These are phyloP conservation scores for Diaporthe citri DNA, from an alignment of 2,329 filamentous ascomycete genomes.

Conservation along the genomic window DNA sequence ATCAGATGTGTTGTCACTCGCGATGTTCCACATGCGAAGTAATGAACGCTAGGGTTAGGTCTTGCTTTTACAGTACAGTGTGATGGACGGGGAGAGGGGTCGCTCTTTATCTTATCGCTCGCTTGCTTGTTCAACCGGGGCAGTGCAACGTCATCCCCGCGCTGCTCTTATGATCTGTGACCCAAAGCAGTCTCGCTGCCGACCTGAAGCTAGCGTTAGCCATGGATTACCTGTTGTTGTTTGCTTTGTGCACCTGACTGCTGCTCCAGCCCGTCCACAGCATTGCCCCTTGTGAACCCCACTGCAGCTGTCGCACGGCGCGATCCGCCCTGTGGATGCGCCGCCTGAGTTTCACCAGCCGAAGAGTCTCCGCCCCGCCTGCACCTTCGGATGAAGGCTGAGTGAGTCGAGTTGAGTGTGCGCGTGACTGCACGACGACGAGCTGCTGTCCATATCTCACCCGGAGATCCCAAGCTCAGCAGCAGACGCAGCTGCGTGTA, in stretches of 20 bases:
- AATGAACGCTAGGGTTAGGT: slow-evolving; percentile 1
- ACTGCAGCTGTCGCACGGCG: slow-evolving; percentile 16
- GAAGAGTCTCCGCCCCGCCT: slow-evolving; percentile 1
- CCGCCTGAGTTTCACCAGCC: slow-evolving; percentile 28
- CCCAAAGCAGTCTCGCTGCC: background rate
- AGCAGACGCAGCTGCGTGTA: background rate
- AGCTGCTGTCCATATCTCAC: background rate
- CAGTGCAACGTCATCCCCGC: slow-evolving; percentile 26
- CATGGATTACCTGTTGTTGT: slow-evolving; percentile 13
- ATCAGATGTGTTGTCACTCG: background rate
- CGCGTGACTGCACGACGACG: slow-evolving; percentile 1
- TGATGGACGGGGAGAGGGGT: background rate
- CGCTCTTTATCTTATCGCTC: slow-evolving; percentile 9
- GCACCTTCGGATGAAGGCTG: background rate
- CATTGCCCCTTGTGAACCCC: background rate
- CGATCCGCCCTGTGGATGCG: slow-evolving; percentile 14
- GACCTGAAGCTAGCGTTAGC: slow-evolving; percentile 17
- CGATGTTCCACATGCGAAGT: background rate
- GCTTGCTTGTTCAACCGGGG: background rate
- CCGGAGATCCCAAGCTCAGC: background rate
- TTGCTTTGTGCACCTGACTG: slow-evolving; percentile 15
- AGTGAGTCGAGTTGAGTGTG: background rate
- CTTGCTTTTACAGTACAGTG: too few relatives aligned
- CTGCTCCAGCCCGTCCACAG: background rate
- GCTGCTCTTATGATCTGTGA: slow-evolving; percentile 10